Evolutionary conservation across 1,284 basidiomycete species (phyloP).

Genomic region (Cryptococcus sp.): DNA sequence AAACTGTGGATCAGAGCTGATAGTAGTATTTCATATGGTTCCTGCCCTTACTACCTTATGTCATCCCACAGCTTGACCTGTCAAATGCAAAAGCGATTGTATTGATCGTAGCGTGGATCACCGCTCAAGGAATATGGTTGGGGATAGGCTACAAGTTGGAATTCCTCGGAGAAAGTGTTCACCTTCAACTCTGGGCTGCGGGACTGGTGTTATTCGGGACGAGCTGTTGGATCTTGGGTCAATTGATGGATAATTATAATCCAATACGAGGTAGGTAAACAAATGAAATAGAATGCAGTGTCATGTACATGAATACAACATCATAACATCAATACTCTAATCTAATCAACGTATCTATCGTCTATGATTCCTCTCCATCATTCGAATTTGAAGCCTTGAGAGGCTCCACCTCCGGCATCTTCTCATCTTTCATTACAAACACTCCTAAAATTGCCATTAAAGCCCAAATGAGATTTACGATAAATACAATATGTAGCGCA

Average conservation of each 20-base stretch:
- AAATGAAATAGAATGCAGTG: no score
- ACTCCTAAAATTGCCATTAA: slow-evolving; percentile 22
- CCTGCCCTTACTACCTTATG: slow-evolving; percentile 78
- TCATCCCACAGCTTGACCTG: slow-evolving; percentile 64
- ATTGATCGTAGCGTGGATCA: slow-evolving; percentile 65
- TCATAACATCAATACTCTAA: no score
- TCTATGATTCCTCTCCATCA: slow-evolving; percentile 6
- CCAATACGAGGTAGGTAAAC: background rate
- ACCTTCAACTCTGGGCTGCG: slow-evolving; percentile 68
- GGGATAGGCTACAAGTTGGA: slow-evolving; percentile 81
- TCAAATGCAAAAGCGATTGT: slow-evolving; percentile 43
- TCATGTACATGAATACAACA: no score
- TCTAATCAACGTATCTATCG: slow-evolving; percentile 1
- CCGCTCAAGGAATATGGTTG: slow-evolving; percentile 73
- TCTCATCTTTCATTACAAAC: slow-evolving; percentile 27
- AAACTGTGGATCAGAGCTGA: background rate
- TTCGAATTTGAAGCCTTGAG: no score
- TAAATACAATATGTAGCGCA: slow-evolving; percentile 78
- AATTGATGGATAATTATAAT: slow-evolving; percentile 52
- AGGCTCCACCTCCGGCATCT: slow-evolving; percentile 17
- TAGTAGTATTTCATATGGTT: slow-evolving; percentile 97
- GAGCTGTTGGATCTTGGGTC: slow-evolving; percentile 69
- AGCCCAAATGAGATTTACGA: slow-evolving; percentile 59
- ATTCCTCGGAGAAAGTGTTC: slow-evolving; percentile 71
- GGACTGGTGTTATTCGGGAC: slow-evolving; percentile 69